Evolutionary conservation across 805 yeast species (phyloP).

Genomic region (Candida oleophila): DNA sequence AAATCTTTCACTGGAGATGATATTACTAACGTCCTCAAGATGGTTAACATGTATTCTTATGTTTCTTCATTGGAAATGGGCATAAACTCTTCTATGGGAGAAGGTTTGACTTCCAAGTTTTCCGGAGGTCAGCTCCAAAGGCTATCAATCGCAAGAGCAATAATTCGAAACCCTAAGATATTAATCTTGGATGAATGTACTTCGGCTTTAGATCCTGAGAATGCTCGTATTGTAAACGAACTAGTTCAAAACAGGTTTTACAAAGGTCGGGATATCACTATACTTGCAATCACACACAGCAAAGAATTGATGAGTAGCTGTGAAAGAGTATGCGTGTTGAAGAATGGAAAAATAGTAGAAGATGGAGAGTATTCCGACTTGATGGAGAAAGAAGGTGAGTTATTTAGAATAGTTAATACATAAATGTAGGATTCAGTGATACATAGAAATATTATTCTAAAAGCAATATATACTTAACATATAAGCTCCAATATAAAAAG

Average conservation of each 20-base stretch:
- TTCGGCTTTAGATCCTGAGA: conserved; percentile 75
- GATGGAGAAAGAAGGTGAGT: conserved; percentile 21
- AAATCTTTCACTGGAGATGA: conserved; percentile 9
- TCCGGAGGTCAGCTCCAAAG: conserved; percentile 95
- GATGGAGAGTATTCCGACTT: conserved; percentile 38
- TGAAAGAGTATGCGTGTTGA: conserved; percentile 48
- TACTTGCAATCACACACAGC: conserved; percentile 73
- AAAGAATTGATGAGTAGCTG: conserved; percentile 61
- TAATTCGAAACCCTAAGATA: conserved; percentile 62
- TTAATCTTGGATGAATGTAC: conserved; percentile 89
- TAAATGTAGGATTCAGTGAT: neutral
- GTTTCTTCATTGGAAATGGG: conserved; percentile 56
- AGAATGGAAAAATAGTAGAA: conserved; percentile 49
- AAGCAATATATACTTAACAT: no score
- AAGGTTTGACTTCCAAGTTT: conserved; percentile 40
- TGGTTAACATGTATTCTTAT: conserved; percentile 54
- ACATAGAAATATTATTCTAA: no score
- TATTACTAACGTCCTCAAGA: conserved; percentile 34
- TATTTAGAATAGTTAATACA: conserved; percentile 12
- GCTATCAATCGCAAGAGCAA: conserved; percentile 78
- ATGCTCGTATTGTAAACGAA: conserved; percentile 48
- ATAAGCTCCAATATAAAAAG: no score
- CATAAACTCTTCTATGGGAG: conserved; percentile 58
- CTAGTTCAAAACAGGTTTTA: conserved; percentile 41
- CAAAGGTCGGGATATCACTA: conserved; percentile 24